phyloP scores from a whole-genome alignment of 805 yeast genomes.

The Kluyveromyces dobzhanskii region DNA sequence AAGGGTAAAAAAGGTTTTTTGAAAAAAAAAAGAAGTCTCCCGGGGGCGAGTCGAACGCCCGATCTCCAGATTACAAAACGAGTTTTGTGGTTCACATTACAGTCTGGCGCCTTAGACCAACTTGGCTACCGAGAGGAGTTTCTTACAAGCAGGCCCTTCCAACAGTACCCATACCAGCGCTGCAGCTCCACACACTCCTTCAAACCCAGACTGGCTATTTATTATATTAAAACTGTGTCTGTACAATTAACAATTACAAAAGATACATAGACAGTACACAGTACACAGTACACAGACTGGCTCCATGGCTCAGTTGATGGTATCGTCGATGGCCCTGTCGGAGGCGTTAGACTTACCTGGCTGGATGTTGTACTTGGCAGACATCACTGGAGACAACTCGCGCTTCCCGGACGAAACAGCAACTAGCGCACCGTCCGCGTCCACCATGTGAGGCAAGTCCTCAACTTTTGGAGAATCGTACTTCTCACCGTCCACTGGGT shows the following conservation, averaged over 20 bases:
- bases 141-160: too few species aligned
- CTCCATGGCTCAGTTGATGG: background rate
- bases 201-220: too few species aligned
- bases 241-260: too few species aligned
- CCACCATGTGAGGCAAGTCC: conserved; percentile 21
- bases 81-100: conserved; percentile 20
- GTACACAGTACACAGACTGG: too few species aligned
- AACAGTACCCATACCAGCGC: too few species aligned
- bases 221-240: too few species aligned
- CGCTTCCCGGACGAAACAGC: conserved; percentile 24
- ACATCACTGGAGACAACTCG: conserved; percentile 19
- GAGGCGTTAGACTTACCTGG: conserved; percentile 5
- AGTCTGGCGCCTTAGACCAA: conserved; percentile 34
- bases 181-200: too few species aligned
- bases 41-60: conserved; percentile 35
- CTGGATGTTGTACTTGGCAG: conserved; percentile 15
- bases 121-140: conserved; percentile 32
- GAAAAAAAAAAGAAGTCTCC: conserved; percentile 22
- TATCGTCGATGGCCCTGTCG: conserved; percentile 12
- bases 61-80: conserved; percentile 28
- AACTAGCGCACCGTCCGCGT: conserved; percentile 18
- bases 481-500: conserved; percentile 19
- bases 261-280: too few species aligned
- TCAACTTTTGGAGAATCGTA: conserved; percentile 18
- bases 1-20: too few species aligned